Evolutionary conservation across 2,329 filamentous ascomycete species (phyloP).

Genomic region (Curvularia verruculosa): DNA sequence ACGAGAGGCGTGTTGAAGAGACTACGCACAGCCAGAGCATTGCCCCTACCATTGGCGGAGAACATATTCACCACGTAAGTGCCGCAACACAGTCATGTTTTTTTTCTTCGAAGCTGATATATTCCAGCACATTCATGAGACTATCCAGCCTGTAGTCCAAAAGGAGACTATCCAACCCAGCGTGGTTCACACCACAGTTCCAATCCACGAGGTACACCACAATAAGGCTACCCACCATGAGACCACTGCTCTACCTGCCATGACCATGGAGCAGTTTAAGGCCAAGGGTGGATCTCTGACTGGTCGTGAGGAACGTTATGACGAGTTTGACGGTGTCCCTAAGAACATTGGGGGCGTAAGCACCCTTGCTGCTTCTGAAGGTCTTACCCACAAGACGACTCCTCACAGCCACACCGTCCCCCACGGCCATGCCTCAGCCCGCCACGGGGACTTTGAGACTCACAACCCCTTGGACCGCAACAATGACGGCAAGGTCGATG

Average conservation of each 20-base stretch:
- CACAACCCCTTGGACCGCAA: constrained; percentile 17
- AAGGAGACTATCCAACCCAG: constrained; percentile 71
- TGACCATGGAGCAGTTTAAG: constrained; percentile 70
- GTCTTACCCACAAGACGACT: constrained; percentile 24
- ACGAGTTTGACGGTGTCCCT: constrained; percentile 68
- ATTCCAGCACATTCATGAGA: constrained; percentile 64
- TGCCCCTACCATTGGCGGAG: constrained; percentile 60
- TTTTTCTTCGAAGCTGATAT: constrained; percentile 13
- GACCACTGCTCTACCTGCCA: constrained; percentile 66
- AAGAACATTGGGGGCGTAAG: constrained; percentile 52
- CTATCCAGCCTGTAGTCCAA: constrained; percentile 72
- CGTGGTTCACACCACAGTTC: constrained; percentile 73
- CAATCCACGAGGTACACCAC: constrained; percentile 75
- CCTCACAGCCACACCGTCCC: constrained; percentile 9
- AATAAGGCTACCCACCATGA: constrained; percentile 70
- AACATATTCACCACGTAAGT: constrained; percentile 65
- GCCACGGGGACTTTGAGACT: constrained; percentile 28
- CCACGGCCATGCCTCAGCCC: constrained; percentile 10
- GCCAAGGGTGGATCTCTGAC: constrained; percentile 60
- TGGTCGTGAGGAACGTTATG: constrained; percentile 62
- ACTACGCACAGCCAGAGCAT: constrained; percentile 58
- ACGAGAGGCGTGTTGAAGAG: constrained; percentile 55
- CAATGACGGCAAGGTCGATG: constrained; percentile 8
- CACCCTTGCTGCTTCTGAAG: constrained; percentile 25
- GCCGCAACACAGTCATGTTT: background rate